phyloP scores from a whole-genome alignment of 1,284 basidiomycete genomes.

The Amylostereum areolatum region DNA sequence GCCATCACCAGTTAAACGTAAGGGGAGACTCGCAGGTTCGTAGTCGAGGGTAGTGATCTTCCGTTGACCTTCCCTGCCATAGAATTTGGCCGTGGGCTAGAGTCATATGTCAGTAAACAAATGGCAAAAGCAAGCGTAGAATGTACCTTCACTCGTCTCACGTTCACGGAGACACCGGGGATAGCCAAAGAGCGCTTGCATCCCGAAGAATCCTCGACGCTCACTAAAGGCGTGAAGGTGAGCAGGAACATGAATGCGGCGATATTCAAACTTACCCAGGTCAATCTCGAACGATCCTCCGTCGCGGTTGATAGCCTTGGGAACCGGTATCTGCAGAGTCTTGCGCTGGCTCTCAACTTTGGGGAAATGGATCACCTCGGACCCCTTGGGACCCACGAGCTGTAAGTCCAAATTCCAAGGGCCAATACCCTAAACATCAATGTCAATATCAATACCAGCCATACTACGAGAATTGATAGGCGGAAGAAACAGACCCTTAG shows the following conservation, averaged over 20 bases:
- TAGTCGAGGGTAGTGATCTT: constrained; percentile 72
- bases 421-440: constrained; percentile 60
- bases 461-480: not conserved
- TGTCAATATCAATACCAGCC: not conserved
- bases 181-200: constrained; percentile 78
- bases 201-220: constrained; percentile 84
- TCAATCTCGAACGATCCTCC: constrained; percentile 82
- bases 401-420: constrained; percentile 85
- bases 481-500: constrained; percentile 48
- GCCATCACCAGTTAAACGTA: constrained; percentile 82
- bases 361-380: constrained; percentile 51
- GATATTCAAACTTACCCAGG: constrained; percentile 42
- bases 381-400: constrained; percentile 61
- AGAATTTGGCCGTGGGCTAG: constrained; percentile 85
- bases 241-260: not conserved
- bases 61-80: constrained; percentile 52
- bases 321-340: constrained; percentile 62
- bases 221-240: constrained; percentile 39
- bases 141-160: constrained; percentile 75
- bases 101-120: constrained; percentile 2
- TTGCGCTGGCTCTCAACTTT: constrained; percentile 52
- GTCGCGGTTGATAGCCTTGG: constrained; percentile 56
- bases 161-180: constrained; percentile 81
- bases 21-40: constrained; percentile 64
- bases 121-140: constrained; percentile 2